Evolutionary conservation across 768 basidiomycete species (phyloP), one percentile per base, ranked within the genome.

Genomic region (Psilocybe subaeruginosa): DNA sequence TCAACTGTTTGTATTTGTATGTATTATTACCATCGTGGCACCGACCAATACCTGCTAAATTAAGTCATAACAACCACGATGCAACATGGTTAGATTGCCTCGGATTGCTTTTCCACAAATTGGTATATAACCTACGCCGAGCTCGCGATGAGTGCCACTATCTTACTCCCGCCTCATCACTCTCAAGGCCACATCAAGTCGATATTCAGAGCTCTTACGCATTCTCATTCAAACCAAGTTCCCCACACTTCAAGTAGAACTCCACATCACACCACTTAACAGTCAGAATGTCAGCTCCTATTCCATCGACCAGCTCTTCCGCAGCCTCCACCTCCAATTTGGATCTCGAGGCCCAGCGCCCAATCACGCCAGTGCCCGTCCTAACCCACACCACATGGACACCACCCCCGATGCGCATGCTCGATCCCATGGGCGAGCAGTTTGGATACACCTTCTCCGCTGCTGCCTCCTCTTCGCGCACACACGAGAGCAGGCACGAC

Each of bases 401-500:
- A 29, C 62, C 66, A 29, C 35, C 59, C 3, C 33, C 51, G 29
- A 30, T 51, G 11, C 59, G 52, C 11, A 59, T 61, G 17, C 33
- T 63, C 14, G 69, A 70, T 61, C 70, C 72, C 19, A 67, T 72
- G 29, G 74, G 76, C 54, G 70, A 73, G 45, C 74, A 71, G 39
- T 78, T 80, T 52, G 77, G 78, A 48, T 77, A 77, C 63, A 74
- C 75, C 3, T 68, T 78, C 52, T 60, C 23, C 23, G 23, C 23
- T 23, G 23, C 23, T 23, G 23, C 23, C 23, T 23, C 72, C 4
- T 67, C 72, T 6, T 70, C 75, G 23, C 39, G 58, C 31, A 78
- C 76, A 8, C 74, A 70, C 50, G 77, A 80, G 52, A 80, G 78
- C 67, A 74, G 79, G 19, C 78, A 80, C 59, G 78, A 80, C 67